Base-by-base conservation (phyloP, 2,329 filamentous ascomycete species). In the Neofusicoccum umdonicola region DNA sequence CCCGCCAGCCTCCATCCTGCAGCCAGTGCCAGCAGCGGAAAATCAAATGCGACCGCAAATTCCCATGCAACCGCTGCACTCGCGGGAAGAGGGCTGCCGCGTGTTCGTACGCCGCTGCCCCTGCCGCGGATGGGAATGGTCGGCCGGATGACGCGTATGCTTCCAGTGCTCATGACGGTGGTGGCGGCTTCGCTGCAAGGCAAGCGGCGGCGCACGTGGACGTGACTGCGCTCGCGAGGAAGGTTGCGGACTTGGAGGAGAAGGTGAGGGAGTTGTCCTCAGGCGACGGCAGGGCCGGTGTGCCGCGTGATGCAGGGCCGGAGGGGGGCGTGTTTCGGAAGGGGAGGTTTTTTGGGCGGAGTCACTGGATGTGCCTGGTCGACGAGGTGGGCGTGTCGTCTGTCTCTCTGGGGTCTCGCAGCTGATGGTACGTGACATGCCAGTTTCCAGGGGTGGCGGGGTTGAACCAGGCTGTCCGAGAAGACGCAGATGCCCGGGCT, bases 331-430 rank as follows among this genome's bases (percentile, higher is more conserved):
- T 12, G 9, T 47, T 60, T 37, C 35, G 31, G 12, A 60, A 60
- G 4, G 56, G n/a, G 11, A 31, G 85, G 0, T 69, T 87, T 0
- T 85, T 87, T 68, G 85, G 86, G 0, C 82, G 82, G 68, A 51
- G 83, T 31, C 84, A 87, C 68, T 87, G 83, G 81, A 79, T 86
- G 19, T 84, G 82, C 65, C 78, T 77, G 2, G 71, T 83, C 11
- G 68, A 76, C 0, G 67, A 84, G 51, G 83, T 86, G 69, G 70
- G 79, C 27, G 13, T 5, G n/a, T 45, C n/a, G 17, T 45, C 17
- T 19, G 35, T 9, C 56, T 11, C 11, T 13, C 67, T 69, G 48
- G 66, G 62, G n/a, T 66, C 6, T 31, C 27, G 27, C 27, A 63
- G 4, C 66, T 70, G 27, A 51, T 12, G 22, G 12, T 2, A 15